Evolutionary conservation across 2,329 filamentous ascomycete genomes (phyloP).

Genomic region (Fusarium torulosum): DNA sequence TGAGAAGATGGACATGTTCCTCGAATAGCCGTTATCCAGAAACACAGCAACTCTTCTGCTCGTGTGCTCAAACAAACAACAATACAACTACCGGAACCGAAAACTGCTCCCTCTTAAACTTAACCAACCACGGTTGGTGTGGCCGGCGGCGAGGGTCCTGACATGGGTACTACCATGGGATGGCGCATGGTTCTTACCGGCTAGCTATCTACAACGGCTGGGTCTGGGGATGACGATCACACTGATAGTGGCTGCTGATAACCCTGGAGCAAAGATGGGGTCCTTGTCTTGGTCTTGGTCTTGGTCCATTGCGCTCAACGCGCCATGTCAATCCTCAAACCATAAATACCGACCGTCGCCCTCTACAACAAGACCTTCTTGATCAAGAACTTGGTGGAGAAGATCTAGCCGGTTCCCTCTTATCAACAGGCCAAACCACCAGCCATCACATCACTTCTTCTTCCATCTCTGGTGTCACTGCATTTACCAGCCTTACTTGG

Average conservation of each 20-base stretch:
- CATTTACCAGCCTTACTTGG: conserved; percentile 19
- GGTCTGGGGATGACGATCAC: conserved; percentile 42
- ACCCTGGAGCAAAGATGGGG: conserved; percentile 20
- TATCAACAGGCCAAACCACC: too few relatives aligned
- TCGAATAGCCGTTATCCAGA: too few relatives aligned
- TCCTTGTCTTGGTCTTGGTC: conserved; percentile 1
- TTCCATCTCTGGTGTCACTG: conserved; percentile 21
- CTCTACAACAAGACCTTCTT: conserved; percentile 20
- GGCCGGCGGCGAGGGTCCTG: conserved; percentile 43
- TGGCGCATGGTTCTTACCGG: conserved; percentile 17
- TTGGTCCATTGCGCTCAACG: background rate
- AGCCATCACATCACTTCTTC: conserved; percentile 10
- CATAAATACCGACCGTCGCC: conserved; percentile 44
- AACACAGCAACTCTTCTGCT: background rate
- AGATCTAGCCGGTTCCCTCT: conserved; percentile 20
- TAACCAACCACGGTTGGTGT: conserved; percentile 26
- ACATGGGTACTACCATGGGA: conserved; percentile 3
- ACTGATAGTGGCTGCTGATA: conserved; percentile 40
- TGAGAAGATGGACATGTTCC: background rate
- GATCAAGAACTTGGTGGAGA: conserved; percentile 35
- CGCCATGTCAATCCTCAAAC: conserved; percentile 14
- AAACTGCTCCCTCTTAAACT: conserved; percentile 16
- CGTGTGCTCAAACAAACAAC: conserved; percentile 13
- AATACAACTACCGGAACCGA: conserved; percentile 32
- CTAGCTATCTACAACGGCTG: conserved; percentile 43